phyloP scores from a whole-genome alignment of 768 basidiomycete species.

The Sarcomyxa edulis region DNA sequence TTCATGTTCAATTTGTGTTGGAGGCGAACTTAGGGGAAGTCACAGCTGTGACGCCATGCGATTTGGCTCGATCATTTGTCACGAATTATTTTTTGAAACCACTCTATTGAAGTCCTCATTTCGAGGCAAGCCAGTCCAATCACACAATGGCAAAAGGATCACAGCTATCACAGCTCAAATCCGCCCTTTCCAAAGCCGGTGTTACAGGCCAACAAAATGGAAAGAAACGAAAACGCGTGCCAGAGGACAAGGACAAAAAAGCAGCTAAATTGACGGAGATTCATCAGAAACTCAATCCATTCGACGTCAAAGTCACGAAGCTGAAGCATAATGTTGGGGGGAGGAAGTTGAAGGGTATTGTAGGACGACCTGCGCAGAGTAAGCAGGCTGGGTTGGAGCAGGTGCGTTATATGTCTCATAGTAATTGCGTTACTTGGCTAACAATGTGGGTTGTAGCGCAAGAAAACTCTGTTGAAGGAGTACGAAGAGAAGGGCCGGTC shows the following conservation, averaged over 20 bases:
- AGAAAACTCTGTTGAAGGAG: conserved; percentile 85
- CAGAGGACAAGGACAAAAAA: conserved; percentile 75
- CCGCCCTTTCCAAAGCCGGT: conserved; percentile 76
- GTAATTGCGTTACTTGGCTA: neutral
- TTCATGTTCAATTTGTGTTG: no score
- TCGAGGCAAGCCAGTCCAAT: no score
- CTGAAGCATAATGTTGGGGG: conserved; percentile 93
- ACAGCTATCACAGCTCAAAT: conserved; percentile 87
- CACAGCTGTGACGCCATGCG: no score
- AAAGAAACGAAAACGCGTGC: conserved; percentile 67
- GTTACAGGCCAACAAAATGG: conserved; percentile 54
- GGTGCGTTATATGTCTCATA: conserved; percentile 38
- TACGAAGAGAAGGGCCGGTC: conserved; percentile 74
- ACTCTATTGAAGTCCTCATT: no score
- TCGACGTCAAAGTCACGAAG: conserved; percentile 90
- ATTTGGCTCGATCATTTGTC: no score
- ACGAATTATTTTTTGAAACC: no score
- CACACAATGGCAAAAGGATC: conserved; percentile 89
- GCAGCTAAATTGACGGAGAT: conserved; percentile 80
- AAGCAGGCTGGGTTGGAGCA: conserved; percentile 89
- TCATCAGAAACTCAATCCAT: conserved; percentile 83
- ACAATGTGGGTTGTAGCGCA: conserved; percentile 61
- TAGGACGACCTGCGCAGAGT: conserved; percentile 80
- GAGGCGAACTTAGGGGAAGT: no score
- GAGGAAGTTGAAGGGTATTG: conserved; percentile 74